Evolutionary conservation across 2,329 filamentous ascomycete species (phyloP).

Genomic region (Pyricularia sp.): DNA sequence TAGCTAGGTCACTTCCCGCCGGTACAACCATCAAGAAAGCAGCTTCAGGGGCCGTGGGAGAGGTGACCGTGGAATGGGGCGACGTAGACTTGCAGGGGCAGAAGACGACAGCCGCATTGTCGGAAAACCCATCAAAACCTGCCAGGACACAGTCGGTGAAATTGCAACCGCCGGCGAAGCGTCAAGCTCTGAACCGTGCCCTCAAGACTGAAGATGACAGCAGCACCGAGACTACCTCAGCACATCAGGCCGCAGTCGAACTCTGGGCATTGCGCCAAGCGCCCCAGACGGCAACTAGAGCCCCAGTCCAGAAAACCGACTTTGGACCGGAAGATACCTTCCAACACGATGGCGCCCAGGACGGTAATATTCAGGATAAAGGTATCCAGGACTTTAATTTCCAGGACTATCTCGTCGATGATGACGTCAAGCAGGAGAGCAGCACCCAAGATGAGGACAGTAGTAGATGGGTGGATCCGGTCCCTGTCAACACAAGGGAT

Average conservation of each 20-base stretch:
- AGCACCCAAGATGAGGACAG: neutral
- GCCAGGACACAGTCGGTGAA: neutral
- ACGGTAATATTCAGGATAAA: neutral
- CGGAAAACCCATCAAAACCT: neutral
- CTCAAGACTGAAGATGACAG: neutral
- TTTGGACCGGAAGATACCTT: neutral
- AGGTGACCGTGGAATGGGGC: neutral
- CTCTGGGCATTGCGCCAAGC: neutral
- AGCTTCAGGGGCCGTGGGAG: neutral
- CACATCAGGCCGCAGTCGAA: neutral
- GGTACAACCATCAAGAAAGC: no score
- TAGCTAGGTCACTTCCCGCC: neutral
- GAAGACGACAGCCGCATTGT: neutral
- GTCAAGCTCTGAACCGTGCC: neutral
- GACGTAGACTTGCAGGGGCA: neutral
- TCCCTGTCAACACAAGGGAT: neutral
- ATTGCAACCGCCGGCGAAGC: neutral
- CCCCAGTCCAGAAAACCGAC: neutral
- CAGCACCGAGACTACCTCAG: neutral
- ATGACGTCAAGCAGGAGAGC: neutral
- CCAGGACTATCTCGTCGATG: neutral
- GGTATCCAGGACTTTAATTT: neutral
- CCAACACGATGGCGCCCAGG: neutral
- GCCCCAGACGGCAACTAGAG: neutral
- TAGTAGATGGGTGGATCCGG: neutral